Conservation (phyloP, 2,329 filamentous ascomycete species). For the Talaromyces sp. region DNA sequence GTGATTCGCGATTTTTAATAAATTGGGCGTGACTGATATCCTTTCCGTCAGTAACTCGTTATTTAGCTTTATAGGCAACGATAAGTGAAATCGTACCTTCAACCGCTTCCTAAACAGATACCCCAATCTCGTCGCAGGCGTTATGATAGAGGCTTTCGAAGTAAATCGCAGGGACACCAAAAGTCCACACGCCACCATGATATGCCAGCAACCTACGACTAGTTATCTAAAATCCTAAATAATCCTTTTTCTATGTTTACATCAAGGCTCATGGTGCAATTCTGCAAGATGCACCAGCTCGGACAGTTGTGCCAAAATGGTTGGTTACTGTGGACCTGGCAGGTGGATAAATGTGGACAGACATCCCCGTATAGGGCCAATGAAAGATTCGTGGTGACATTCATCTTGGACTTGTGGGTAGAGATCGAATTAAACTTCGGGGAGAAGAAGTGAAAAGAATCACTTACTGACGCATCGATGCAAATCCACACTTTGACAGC, state of each 20-base stretch:
- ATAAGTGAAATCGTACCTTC: too few species aligned
- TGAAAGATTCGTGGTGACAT: not conserved
- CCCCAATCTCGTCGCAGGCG: not conserved
- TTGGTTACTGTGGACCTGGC: not conserved
- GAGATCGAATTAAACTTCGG: not conserved
- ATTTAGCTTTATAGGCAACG: not conserved
- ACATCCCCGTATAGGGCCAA: not conserved
- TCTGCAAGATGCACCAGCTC: not conserved
- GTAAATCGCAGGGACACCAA: not conserved
- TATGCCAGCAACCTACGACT: too few species aligned
- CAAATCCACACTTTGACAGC: not conserved
- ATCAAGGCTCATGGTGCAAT: not conserved
- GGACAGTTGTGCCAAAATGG: not conserved
- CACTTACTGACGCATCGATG: not conserved
- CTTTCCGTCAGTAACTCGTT: not conserved
- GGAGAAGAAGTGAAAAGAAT: not conserved
- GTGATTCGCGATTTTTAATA: not conserved
- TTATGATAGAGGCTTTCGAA: too few species aligned
- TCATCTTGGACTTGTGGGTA: not conserved
- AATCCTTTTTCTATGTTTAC: not conserved
- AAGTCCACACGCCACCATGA: not conserved
- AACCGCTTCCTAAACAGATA: too few species aligned
- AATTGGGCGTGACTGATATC: not conserved
- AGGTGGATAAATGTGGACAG: not conserved
- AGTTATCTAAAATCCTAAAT: not conserved